Evolutionary conservation across 345 rosid species (phyloP), one percentile per base, ranked within the genome.

Genomic region (Murraya paniculata): DNA sequence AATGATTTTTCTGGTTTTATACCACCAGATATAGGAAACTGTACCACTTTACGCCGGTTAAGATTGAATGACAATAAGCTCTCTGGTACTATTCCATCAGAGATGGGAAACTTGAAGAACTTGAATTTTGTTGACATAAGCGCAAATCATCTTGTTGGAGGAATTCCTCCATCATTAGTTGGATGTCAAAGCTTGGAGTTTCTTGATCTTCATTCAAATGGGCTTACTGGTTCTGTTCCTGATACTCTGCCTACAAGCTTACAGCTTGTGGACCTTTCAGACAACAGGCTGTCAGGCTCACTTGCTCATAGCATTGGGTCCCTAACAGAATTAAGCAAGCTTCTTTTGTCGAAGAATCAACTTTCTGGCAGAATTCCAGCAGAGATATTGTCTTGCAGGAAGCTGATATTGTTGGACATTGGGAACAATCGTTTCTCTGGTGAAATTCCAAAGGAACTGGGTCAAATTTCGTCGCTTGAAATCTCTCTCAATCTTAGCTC

Each of bases 401-500:
- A 85, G 83, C 86, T 95, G 18, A 97, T 92, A 73, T 74, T 91
- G 87, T 86, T 95, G 21, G 86, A 95, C 66, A 87, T 95, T 31
- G 97, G 93, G 4, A 89, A 87, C 55, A 95, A 95, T 71, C 78
- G 69, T 24, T 87, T 95, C 86, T 90, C 86, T 8, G 98, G 98
- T 25, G 89, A 88, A 35, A 90, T 93, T n/a, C 99, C 99, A 0
- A 86, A 85, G 82, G 97, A 91, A 38, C 33, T 95, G 24, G 98
- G 97, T 64, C 89, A 85, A 62, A 84, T 93, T 81, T 86, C 96
- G 22, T 83, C 93, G 1, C 92, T 95, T 18, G 97, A 91, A 71
- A 93, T 95, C 61, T 85, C 98, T 86, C 89, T 95, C 64, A 95
- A 95, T 55, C 97, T 95, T 38, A 95, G 99, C 89, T 87, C 85